Conservation (phyloP, 495 filamentous ascomycete species). For the Aspergillus sclerotioniger region DNA sequence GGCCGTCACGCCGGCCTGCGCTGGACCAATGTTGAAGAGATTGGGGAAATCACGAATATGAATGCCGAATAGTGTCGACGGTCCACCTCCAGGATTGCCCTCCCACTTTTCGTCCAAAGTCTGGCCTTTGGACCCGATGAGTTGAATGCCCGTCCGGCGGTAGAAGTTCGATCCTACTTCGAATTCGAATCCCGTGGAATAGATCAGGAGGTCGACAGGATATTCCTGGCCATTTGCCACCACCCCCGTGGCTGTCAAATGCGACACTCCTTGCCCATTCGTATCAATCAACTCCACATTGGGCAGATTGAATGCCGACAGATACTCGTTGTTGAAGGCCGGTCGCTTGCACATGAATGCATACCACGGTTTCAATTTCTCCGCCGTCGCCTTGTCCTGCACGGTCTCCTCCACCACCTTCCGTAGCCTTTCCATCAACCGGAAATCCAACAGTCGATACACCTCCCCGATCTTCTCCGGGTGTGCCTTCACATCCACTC, state of each 20-base stretch:
- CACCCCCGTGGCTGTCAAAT: not conserved
- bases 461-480: not conserved
- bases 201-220: conserved; percentile 4
- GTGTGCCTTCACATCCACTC: not conserved
- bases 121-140: not conserved
- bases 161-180: not conserved
- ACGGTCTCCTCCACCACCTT: conserved; percentile 31
- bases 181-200: not conserved
- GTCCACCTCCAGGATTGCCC: not conserved
- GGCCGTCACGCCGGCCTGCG: conserved; percentile 5
- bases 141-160: not conserved
- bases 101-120: conserved; percentile 4
- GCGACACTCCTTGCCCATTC: not conserved
- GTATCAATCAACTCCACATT: conserved; percentile 5
- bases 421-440: conserved; percentile 14
- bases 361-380: conserved; percentile 33
- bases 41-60: conserved; percentile 1
- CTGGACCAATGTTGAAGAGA: conserved; percentile 9
- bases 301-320: conserved; percentile 10
- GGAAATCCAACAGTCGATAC: not conserved
- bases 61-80: not conserved
- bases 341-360: conserved; percentile 34
- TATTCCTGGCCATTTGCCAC: conserved; percentile 1
- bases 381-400: conserved; percentile 21
- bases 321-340: conserved; percentile 31